A percentile compares a stretch with the other conserved stretches of the same genome.
These are phyloP conservation scores for Colletotrichum sublineola DNA, from an alignment of 2,329 filamentous ascomycete genomes.

Conservation along the genomic window DNA sequence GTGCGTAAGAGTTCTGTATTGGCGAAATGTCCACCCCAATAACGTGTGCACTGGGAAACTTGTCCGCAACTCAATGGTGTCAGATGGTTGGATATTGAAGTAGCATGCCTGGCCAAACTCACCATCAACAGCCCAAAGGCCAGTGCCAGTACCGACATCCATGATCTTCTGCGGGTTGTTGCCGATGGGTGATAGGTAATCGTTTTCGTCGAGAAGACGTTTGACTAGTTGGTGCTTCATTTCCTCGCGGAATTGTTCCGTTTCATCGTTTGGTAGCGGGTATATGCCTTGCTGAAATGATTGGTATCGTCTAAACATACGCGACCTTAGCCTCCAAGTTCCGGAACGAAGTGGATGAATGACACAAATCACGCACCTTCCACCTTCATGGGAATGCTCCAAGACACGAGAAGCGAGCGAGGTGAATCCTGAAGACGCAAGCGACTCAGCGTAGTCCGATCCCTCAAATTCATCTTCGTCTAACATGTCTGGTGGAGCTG, in stretches of 20 bases:
- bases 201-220: constrained; percentile 59
- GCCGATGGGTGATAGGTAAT: constrained; percentile 60
- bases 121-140: constrained; percentile 70
- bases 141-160: constrained; percentile 64
- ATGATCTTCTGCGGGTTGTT: constrained; percentile 62
- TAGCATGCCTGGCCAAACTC: constrained; percentile 40
- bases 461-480: constrained; percentile 44
- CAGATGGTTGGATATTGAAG: constrained; percentile 8
- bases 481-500: constrained; percentile 27
- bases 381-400: constrained; percentile 41
- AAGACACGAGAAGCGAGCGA: constrained; percentile 49
- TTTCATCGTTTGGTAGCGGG: constrained; percentile 66
- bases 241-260: constrained; percentile 63
- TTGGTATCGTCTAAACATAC: constrained; percentile 60
- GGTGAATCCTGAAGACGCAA: constrained; percentile 56
- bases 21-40: constrained; percentile 60
- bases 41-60: constrained; percentile 60
- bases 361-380: constrained; percentile 36
- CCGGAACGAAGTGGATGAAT: background rate
- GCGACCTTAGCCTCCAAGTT: constrained; percentile 17
- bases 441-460: constrained; percentile 57
- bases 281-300: constrained; percentile 61
- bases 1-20: constrained; percentile 62
- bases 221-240: constrained; percentile 63
- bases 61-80: constrained; percentile 57